Percentiles rank a stretch among this genome's conserved stretches.
phyloP scores from a whole-genome alignment of 2,329 filamentous ascomycete species.

The Phaeosphaeriaceae sp. region DNA sequence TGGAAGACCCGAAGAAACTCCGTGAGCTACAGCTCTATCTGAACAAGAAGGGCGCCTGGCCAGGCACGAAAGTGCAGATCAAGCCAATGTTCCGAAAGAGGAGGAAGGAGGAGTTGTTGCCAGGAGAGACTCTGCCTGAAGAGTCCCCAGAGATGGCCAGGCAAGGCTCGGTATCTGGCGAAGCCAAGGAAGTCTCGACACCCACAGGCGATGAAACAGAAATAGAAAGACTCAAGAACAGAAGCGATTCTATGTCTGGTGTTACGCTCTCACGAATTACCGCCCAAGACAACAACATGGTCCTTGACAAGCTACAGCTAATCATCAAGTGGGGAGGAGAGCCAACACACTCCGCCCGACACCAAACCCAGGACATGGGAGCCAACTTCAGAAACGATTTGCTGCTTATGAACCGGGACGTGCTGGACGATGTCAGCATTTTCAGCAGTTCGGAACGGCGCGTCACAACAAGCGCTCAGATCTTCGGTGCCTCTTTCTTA shows the following conservation, averaged over 20 bases:
- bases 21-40: conserved; percentile 83
- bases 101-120: conserved; percentile 66
- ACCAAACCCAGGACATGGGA: conserved; percentile 93
- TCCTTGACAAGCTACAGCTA: conserved; percentile 93
- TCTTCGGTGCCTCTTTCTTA: conserved; percentile 90
- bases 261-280: conserved; percentile 94
- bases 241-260: conserved; percentile 83
- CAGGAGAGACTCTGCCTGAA: conserved; percentile 39
- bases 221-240: conserved; percentile 34
- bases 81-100: conserved; percentile 98
- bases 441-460: conserved; percentile 96
- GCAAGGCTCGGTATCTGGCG: conserved; percentile 21
- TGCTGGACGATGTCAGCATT: conserved; percentile 89
- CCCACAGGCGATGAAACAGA: conserved; percentile 19
- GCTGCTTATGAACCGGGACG: conserved; percentile 88
- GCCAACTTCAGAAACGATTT: conserved; percentile 96
- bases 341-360: conserved; percentile 94
- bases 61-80: conserved; percentile 97
- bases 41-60: conserved; percentile 90
- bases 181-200: conserved; percentile 30
- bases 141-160: conserved; percentile 36
- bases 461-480: conserved; percentile 94
- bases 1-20: conserved; percentile 89
- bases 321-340: conserved; percentile 99
- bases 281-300: conserved; percentile 88